A percentile compares a stretch with the other conserved stretches of the same genome.
Conservation (phyloP, 345 rosid genomes). For the Combretum micranthum region DNA sequence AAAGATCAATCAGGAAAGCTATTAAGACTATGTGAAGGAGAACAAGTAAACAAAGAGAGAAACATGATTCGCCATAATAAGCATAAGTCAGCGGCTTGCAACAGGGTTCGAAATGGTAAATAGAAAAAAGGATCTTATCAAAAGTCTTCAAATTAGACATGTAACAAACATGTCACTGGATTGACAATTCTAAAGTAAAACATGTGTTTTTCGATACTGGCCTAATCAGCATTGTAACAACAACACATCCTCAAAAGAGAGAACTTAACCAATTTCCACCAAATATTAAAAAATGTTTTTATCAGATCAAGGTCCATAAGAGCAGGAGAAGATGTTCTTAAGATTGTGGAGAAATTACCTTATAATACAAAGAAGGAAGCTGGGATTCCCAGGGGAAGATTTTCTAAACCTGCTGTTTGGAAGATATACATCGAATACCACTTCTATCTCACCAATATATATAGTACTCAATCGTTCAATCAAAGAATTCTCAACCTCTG, state of each 20-base stretch:
- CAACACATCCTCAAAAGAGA: not conserved
- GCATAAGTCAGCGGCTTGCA: too few relatives aligned
- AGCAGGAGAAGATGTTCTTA: not conserved
- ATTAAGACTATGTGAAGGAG: not conserved
- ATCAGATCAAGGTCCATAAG: too few relatives aligned
- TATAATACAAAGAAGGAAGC: slow-evolving; percentile 42
- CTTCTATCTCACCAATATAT: slow-evolving; percentile 34
- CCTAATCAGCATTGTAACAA: not conserved
- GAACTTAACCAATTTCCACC: too few relatives aligned
- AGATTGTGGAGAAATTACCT: slow-evolving; percentile 26
- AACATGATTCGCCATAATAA: too few relatives aligned
- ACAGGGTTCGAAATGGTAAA: too few relatives aligned
- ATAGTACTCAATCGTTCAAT: slow-evolving; percentile 30
- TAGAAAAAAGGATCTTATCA: too few relatives aligned
- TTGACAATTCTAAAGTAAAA: too few relatives aligned
- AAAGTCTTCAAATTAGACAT: too few relatives aligned
- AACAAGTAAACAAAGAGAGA: not conserved
- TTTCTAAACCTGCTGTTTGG: slow-evolving; percentile 83
- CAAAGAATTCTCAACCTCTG: slow-evolving; percentile 9
- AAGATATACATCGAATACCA: slow-evolving; percentile 60
- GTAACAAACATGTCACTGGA: too few relatives aligned
- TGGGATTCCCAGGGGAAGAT: slow-evolving; percentile 75
- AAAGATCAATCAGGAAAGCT: slow-evolving; percentile 1
- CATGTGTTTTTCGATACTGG: too few relatives aligned
- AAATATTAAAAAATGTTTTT: too few relatives aligned